Evolutionary conservation across 2,329 filamentous ascomycete genomes (phyloP), one percentile per base, ranked within the genome.

Genomic region (Dactylellina sp.): DNA sequence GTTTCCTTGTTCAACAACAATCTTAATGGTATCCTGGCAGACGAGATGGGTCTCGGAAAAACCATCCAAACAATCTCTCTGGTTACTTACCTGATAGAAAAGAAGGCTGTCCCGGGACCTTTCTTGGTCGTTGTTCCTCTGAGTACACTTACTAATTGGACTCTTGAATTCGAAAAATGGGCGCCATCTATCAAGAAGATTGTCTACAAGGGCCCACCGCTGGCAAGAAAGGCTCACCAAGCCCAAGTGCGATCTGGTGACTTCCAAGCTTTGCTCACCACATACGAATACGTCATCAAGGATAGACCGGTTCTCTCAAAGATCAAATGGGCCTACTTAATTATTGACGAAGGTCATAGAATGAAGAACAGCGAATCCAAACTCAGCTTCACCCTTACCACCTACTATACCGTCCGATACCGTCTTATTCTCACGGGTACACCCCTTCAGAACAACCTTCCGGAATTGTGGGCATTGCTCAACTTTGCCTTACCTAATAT

Each of bases 321-420:
- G 85, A 94, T 99, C 83, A 98, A 98, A 83, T 99, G 95, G 95
- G 90, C 97, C 79, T 95, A 99, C 83, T 98, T 99, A 95, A 98
- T 99, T 79, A 95, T 99, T 77, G 95, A 99, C 79, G 95, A 99
- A 85, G 95, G 95, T 83, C 95, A 99, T 82, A 93, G 95, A 81
- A 99, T 99, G 95, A 99, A 99, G 87, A 99, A 99, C 82, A 87
- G 92, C 28, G 90, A 95, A 78, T 99, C 95, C 7, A 99, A 99
- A 83, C 86, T 99, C 78, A 97, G 92, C 82, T 92, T 89, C 77
- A 98, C 95, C 2, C 92, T 99, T 76, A 93, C 94, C 39, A 89
- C 93, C 75, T 98, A 98, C 84, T 99, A 99, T 83, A 90, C 86
- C 79, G 97, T 94, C 28, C 90, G 94, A 12, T 99, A 95, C 84